Percentiles rank a stretch among this genome's conserved stretches.
Conservation (phyloP, 2,329 filamentous ascomycete species). For the Parastagonospora nodorum region DNA sequence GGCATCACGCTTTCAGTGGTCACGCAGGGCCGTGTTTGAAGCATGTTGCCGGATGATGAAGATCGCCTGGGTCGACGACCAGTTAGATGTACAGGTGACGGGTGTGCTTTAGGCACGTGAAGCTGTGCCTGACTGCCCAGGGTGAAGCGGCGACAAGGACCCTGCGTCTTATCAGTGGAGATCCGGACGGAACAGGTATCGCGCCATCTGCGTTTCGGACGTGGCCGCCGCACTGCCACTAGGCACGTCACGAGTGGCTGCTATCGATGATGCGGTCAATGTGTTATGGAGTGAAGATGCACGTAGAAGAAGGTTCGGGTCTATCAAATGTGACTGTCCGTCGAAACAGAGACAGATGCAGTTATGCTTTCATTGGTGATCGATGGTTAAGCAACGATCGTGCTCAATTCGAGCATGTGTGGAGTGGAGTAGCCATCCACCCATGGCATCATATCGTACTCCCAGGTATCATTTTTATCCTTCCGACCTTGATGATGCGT, state of each 20-base stretch:
- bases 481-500: slow-evolving; percentile 14
- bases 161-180: slow-evolving; percentile 14
- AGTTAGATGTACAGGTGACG: slow-evolving; percentile 27
- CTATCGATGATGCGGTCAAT: too few relatives aligned
- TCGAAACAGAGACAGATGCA: neutral
- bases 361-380: neutral
- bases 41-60: slow-evolving; percentile 27
- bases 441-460: neutral
- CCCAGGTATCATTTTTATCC: slow-evolving; percentile 10
- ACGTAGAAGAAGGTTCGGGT: too few relatives aligned
- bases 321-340: neutral
- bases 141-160: slow-evolving; percentile 1
- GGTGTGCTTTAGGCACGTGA: slow-evolving; percentile 10
- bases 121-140: slow-evolving; percentile 7
- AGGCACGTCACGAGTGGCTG: too few relatives aligned
- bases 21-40: slow-evolving; percentile 36
- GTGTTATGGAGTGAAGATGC: too few relatives aligned
- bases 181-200: neutral
- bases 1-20: slow-evolving; percentile 28
- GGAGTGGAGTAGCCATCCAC: neutral
- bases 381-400: slow-evolving; percentile 1
- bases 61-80: slow-evolving; percentile 29
- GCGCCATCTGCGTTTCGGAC: neutral
- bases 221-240: neutral
- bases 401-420: neutral